Base-by-base conservation (phyloP, 2,329 filamentous ascomycete species). In the Sporothrix phasma region DNA sequence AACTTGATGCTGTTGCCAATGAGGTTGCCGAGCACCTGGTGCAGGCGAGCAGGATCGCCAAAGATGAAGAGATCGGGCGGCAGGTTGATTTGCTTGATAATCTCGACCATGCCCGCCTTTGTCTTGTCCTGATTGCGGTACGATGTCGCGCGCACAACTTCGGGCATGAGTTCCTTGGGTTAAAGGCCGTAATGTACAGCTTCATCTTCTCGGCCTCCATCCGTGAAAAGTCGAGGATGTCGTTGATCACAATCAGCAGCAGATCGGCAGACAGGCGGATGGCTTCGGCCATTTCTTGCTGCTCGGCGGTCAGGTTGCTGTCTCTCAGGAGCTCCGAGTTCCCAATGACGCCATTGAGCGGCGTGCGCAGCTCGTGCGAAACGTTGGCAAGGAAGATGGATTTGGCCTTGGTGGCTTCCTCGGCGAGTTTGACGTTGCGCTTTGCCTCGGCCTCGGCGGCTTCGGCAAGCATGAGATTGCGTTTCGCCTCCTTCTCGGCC, bases 1-100 rank as follows among this genome's bases (percentile, higher is more conserved):
- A 97, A 97, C 73, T 97, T 97, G 74, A 96, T 88, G 71, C 89
- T 93, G 77, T 97, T 97, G 67, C 89, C 89, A 49, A 97, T 88
- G 29, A 97, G 81, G 71, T 97, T 97, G 69, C 90, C 89, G 3
- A 88, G 77, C 0, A 88, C 85, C 72, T 88, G 85, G 67, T 88
- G 85, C 22, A 88, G 77, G 37, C 85, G 81, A 65, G 87, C 86
- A 0, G 85, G 85, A 66, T 88, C 85, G 15, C 85, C 85, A 63
- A 83, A 84, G 67, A 86, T 85, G 51, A 88, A 78, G 77, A 97
- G 87, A 1, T 68, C 41, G n/a, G 93, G 85, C 15, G 92, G 84
- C 45, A 88, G 73, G 61, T 85, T 87, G 71, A 96, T 86, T 69
- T 92, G 88, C 69, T 87, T 82, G 39, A 87, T 76, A 61, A 88